A percentile compares a stretch with the other conserved stretches of the same genome.
Conservation (phyloP, 176 grass and related monocot species). For the Raddia distichophylla region DNA sequence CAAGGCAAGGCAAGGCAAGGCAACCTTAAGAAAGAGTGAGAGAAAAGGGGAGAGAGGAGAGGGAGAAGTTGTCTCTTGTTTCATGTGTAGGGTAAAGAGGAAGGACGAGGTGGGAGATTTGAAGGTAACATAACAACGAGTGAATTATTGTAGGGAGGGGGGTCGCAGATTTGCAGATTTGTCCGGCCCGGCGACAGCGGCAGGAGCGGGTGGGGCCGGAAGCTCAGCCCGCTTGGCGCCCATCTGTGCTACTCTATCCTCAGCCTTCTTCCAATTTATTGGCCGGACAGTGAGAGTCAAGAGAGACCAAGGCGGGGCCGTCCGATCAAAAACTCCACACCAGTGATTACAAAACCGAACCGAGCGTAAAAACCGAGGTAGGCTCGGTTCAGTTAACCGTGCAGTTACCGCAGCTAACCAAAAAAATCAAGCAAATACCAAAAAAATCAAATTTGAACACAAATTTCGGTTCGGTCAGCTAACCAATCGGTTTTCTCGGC, state of each 20-base stretch:
- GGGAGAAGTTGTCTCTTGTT: conserved; percentile 57
- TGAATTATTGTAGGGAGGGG: conserved; percentile 34
- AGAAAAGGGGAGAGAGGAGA: not conserved
- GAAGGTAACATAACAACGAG: conserved; percentile 15
- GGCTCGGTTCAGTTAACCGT: too few relatives aligned
- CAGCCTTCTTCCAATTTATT: conserved; percentile 5
- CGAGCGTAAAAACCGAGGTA: too few relatives aligned
- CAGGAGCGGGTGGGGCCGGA: not conserved
- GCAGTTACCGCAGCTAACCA: too few relatives aligned
- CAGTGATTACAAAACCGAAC: too few relatives aligned
- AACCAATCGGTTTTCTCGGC: too few relatives aligned
- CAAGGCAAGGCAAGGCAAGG: not conserved
- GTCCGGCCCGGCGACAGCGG: conserved; percentile 26
- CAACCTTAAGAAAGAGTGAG: not conserved
- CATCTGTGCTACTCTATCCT: not conserved
- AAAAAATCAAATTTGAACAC: too few relatives aligned
- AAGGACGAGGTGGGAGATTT: conserved; percentile 19
- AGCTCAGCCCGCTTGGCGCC: not conserved
- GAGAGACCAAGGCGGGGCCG: not conserved
- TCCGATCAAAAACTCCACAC: too few relatives aligned
- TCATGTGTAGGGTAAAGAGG: conserved; percentile 20
- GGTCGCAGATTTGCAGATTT: conserved; percentile 25
- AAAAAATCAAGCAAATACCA: too few relatives aligned
- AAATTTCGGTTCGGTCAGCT: too few relatives aligned
- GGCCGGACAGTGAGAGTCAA: not conserved